Evolutionary conservation across 2,329 filamentous ascomycete genomes (phyloP).

Genomic region (Ophiocordyceps camponoti-saundersi): DNA sequence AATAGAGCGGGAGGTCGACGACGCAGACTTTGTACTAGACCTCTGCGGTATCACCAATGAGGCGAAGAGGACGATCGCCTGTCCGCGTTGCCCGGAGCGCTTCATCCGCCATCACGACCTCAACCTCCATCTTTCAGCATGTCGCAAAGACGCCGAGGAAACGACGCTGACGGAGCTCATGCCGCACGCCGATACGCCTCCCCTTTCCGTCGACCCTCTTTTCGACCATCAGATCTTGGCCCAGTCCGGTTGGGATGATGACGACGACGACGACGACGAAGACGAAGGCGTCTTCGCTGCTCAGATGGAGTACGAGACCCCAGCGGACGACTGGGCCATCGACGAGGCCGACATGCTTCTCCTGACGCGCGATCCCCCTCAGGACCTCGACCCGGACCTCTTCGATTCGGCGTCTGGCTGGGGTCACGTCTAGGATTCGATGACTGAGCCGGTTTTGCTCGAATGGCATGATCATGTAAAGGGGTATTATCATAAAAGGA

Average conservation of each 20-base stretch:
- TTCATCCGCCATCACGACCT: constrained; percentile 35
- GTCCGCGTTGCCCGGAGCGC: constrained; percentile 25
- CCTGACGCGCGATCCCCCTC: constrained; percentile 13
- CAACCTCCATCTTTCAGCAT: constrained; percentile 24
- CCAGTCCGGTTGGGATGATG: constrained; percentile 8
- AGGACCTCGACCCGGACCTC: background rate
- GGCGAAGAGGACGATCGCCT: constrained; percentile 25
- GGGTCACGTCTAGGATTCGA: too few species aligned
- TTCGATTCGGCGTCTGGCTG: background rate
- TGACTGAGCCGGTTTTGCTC: too few species aligned
- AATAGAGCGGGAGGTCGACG: constrained; percentile 4
- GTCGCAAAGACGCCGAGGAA: constrained; percentile 5
- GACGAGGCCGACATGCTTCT: constrained; percentile 26
- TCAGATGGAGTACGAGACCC: constrained; percentile 12
- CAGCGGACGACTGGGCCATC: constrained; percentile 24
- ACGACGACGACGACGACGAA: constrained; percentile 6
- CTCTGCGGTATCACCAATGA: constrained; percentile 23
- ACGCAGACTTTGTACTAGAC: constrained; percentile 20
- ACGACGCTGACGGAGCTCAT: constrained; percentile 9
- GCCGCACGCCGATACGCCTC: constrained; percentile 3
- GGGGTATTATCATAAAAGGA: too few species aligned
- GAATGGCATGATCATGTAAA: too few species aligned
- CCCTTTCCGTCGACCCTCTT: constrained; percentile 3
- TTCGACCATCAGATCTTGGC: constrained; percentile 7
- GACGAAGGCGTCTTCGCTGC: constrained; percentile 17